Conservation (phyloP, 129 eudicot genomes). For the Lactuca saligna region DNA sequence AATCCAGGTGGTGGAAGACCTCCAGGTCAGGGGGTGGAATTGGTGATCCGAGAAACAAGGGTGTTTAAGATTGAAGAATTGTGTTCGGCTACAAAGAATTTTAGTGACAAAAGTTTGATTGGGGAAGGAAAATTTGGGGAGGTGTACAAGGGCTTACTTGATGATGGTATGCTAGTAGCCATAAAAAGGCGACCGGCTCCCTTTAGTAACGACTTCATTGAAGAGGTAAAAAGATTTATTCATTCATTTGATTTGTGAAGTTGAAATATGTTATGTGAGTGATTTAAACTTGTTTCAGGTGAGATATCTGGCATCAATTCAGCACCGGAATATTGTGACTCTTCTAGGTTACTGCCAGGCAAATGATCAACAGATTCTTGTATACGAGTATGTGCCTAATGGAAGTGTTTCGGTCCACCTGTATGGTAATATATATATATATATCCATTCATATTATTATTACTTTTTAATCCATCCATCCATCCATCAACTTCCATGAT, state of each 20-base stretch:
- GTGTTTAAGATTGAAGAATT: conserved; percentile 77
- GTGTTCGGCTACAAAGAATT: conserved; percentile 59
- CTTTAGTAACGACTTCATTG: conserved; percentile 70
- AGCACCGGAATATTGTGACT: conserved; percentile 87
- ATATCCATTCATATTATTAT: neutral
- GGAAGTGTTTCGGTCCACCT: conserved; percentile 96
- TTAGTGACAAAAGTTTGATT: conserved; percentile 72
- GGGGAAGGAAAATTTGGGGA: conserved; percentile 97
- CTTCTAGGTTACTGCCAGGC: conserved; percentile 94
- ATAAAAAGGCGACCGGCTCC: conserved; percentile 63
- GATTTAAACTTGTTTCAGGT: conserved; percentile 52
- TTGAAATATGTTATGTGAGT: conserved; percentile 2
- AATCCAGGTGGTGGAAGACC: conserved; percentile 51
- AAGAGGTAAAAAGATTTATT: conserved; percentile 50
- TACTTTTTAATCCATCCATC: neutral
- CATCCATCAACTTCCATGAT: neutral
- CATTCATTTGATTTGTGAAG: neutral
- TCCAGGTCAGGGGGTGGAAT: conserved; percentile 41
- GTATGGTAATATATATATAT: conserved; percentile 53
- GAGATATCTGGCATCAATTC: conserved; percentile 86
- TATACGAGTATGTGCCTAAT: conserved; percentile 89
- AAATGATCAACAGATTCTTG: conserved; percentile 80
- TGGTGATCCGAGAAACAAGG: conserved; percentile 64
- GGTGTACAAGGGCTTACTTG: conserved; percentile 91
- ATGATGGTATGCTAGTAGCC: conserved; percentile 90